Evolutionary conservation across 805 yeast species (phyloP), one percentile per base, ranked within the genome.

Genomic region (Yamadazyma sp.): DNA sequence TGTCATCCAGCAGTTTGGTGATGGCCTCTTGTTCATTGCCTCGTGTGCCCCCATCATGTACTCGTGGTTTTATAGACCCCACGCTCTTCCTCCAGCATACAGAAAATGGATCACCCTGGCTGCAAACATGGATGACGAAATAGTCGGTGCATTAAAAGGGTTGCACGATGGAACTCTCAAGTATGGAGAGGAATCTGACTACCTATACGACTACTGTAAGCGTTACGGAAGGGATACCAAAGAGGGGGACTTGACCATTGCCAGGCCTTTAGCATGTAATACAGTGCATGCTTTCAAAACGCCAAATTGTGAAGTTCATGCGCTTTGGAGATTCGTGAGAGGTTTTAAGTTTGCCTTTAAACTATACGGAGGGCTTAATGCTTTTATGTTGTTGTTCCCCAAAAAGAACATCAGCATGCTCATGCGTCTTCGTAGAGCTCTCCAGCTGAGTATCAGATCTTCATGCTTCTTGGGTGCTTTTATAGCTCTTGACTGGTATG

Each of bases 101-200:
- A 52, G 60, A 18, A 55, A 56, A 35, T 72, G 78, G 78, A 72
- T 72, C 46, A 69, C 78, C 3, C 60, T 62, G 28, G 75, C 74
- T 13, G 76, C 77, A 6, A 59, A 64, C 38, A 67, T 71, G 71
- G 77, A 72, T 43, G 52, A 51, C 17, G 72, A 61, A 25, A 43
- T 72, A 9, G 51, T 67, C 3, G 48, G 49, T 11, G 56, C 57
- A 3, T 56, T 72, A 25, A 51, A 58, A 21, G 42, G 47, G 5
- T 30, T 72, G n/a, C 59, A 61, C 20, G 41, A 52, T 4, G 60
- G 60, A 4, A 47, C 50, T 14, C 41, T 64, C 28, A 44, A 47
- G 15, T 72, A 72, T 45, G 76, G 76, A 7, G 48, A 53, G 20
- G 52, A 53, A 3, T 53, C 56, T n/a, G 53, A 59, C n/a, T 40